Base-by-base conservation (phyloP, 2,329 filamentous ascomycete genomes). In the Fusarium nisikadoi region DNA sequence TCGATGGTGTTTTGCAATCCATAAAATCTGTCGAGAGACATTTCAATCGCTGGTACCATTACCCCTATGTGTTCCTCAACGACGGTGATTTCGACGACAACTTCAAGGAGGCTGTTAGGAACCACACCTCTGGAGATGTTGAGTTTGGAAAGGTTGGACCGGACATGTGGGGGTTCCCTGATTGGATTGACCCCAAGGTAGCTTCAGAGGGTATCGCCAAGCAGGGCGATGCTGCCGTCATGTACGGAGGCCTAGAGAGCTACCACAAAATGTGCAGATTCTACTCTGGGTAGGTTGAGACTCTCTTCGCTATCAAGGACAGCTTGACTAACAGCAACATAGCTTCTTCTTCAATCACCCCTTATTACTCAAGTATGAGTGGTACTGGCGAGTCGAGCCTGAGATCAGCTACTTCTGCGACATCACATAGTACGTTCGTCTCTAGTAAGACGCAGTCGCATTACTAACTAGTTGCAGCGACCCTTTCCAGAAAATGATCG, bases 351-450 rank as follows among this genome's bases (percentile, higher is more conserved):
- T 96, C 87, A 97, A 98, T 82, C 96, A 99, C 80, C 93, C 95
- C 72, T 89, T 98, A 38, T 89, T 99, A 49, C 89, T 93, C 80
- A 98, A 98, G 83, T 99, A 98, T 84, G 94, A 98, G 80, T 99
- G 96, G 96, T 99, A 99, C 86, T 99, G 96, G 96, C 94, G 96
- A 72, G 86, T 99, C 77, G 96, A 99, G 87, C 96, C 96, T 73
- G 96, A 99, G 84, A 98, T 99, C 89, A 98, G 95, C 85, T 99
- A 98, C 85, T 99, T 99, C 85, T 99, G 96, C 83, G 96, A 99
- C 81, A 98, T 99, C 76, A 99, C 96, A 73, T 99, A 99, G 93
- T 95, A 90, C 46, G 78, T 75, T 42, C 11, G 23, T 20, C 20
- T 31, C 20, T 11, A 9, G 20, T 19, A 19, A 29, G 45, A 3